Conservation (phyloP, 495 filamentous ascomycete species). For the Penicillium samsonianum region DNA sequence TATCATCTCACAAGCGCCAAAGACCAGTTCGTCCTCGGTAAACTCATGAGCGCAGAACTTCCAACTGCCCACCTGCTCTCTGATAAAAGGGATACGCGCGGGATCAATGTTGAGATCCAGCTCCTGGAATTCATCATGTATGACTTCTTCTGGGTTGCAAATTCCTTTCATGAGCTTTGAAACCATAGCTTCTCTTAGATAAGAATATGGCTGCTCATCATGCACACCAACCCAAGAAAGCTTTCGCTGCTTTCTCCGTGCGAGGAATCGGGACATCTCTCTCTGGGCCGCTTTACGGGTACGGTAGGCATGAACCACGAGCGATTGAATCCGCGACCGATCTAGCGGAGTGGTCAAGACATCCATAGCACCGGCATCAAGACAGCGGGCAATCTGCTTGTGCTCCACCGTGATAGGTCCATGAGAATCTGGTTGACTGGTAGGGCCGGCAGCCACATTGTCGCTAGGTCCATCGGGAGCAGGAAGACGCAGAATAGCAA, state of each 20-base stretch:
- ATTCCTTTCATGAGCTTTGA: conserved; percentile 90
- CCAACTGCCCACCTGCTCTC: conserved; percentile 75
- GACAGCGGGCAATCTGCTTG: conserved; percentile 60
- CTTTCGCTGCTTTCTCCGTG: conserved; percentile 68
- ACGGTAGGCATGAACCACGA: conserved; percentile 81
- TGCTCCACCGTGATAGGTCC: conserved; percentile 41
- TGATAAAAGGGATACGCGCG: conserved; percentile 63
- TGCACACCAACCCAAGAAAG: conserved; percentile 91
- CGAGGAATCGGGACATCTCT: conserved; percentile 66
- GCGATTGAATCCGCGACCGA: conserved; percentile 64
- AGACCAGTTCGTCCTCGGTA: conserved; percentile 82
- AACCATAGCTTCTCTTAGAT: conserved; percentile 85
- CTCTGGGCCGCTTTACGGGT: conserved; percentile 68
- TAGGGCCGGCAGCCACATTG: conserved; percentile 17
- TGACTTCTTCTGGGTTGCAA: conserved; percentile 68
- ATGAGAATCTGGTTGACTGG: conserved; percentile 43
- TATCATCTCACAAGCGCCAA: conserved; percentile 78
- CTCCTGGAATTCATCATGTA: conserved; percentile 53
- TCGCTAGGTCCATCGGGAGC: conserved; percentile 28
- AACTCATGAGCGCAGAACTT: conserved; percentile 86
- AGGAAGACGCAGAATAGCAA: conserved; percentile 62
- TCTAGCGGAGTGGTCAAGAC: conserved; percentile 77
- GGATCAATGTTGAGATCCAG: conserved; percentile 44
- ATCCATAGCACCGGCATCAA: conserved; percentile 85
- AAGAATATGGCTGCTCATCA: conserved; percentile 83